Evolutionary conservation across 106 monocot genomes (phyloP), one percentile per base, ranked within the genome.

Genomic region (Dendrobium officinale): DNA sequence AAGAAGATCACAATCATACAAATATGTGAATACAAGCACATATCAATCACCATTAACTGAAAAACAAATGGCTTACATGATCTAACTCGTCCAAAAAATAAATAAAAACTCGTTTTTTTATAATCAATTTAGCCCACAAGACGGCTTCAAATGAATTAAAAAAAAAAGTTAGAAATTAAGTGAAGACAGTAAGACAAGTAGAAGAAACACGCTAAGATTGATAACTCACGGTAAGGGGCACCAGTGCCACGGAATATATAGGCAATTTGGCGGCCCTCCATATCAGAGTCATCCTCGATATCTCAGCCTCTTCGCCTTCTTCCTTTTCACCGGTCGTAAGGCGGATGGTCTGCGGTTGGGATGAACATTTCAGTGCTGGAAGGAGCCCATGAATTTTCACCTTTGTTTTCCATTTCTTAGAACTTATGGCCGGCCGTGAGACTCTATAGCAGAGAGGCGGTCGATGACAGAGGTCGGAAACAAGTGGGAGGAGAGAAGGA

Each of bases 231-330:
- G 92, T 88, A 49, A 99, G 89, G 27, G 98, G 95, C 8, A 95
- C 89, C 24, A 99, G 58, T 22, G 98, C 95, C 1, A 99, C 98
- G 42, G 98, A 99, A 76, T 95, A 99, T 76, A 99, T 95, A 64
- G 98, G 98, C 29, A 94, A 80, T 83, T 99, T 99, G 19, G 82
- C 85, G 16, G 98, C 95, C 54, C 98, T 91, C 98, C 98, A 99
- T 0, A 99, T 26, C 37, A 99, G 85, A 27, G 87, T 89, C n/a
- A 81, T 84, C 16, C 84, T 72, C 9, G 97, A 89, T 42, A 91
- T 41, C 81, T 84, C 84, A 27, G 79, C 86, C 20, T 75, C 79
- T 44, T 19, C 29, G n/a, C 4, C 51, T 51, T 51, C n/a, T 83
- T 0, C 47, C 81, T 41, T 68, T 67, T 41, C 42, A 79, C 44